Base-by-base conservation (phyloP, 192 early-diverging fungal species). In the Rhizophagus clarus region DNA sequence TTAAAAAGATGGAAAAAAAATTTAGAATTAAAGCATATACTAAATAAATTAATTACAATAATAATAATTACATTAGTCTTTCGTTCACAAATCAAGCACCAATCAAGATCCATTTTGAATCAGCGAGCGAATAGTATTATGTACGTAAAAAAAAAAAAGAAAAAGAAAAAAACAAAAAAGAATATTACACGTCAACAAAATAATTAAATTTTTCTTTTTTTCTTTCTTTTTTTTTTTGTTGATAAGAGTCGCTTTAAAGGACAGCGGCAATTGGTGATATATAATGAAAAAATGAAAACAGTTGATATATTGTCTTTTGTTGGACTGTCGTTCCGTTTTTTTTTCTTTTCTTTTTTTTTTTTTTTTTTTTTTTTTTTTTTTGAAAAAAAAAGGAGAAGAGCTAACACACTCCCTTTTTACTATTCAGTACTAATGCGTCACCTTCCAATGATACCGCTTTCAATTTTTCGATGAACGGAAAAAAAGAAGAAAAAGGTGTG, bases 31-130 rank as follows among this genome's bases (percentile, higher is more conserved):
- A 47, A 73, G 11, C 37, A 47, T 26, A 49, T 6, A 72, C 12
- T 26, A 11, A 45, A 72, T 22, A 24, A 49, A 72, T 10, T 9
- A 28, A 28, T 29, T 72, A 29, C 0, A 26, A 7, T n/a, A 3
- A 47, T 12, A 15, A 42, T 73, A 49, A n/a, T 28, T 73, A 73
- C 71, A 6, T 51, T 24, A 26, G 71, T 73, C 71, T 73, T 73
- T 29, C 12, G 37, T n/a, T 73, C 71, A 49, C 71, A 73, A 73
- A 73, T 73, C 47, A 73, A 20, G 15, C 71, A 73, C 71, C 71
- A 73, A 31, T 73, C 71, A 42, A 73, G 71, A 73, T 73, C 71
- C 71, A 73, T 73, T 42, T 42, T 29, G 51, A 56, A 56, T 56
- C 51, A 56, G 51, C 51, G 17, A 56, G 51, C 51, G 51, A 22